Conservation (phyloP, 2,329 filamentous ascomycete genomes). For the Lojkania enalia region DNA sequence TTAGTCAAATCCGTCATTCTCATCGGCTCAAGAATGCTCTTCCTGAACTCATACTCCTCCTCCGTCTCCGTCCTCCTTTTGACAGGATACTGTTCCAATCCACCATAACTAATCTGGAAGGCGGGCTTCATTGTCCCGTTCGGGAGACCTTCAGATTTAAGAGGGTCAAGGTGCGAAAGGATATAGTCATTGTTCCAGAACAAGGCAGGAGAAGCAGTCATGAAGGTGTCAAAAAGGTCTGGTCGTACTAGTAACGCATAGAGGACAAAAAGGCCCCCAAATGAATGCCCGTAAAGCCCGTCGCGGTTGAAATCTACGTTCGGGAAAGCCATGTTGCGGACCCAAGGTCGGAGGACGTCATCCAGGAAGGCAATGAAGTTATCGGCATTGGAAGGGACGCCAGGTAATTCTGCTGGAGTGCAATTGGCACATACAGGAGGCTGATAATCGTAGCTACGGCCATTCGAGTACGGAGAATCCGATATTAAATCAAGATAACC, state of each 20-base stretch:
- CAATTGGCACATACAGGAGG: conserved; percentile 35
- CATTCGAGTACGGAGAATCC: conserved; percentile 34
- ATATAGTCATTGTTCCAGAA: conserved; percentile 54
- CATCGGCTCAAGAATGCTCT: conserved; percentile 27
- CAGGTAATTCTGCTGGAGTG: conserved; percentile 23
- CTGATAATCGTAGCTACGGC: conserved; percentile 34
- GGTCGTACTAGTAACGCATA: conserved; percentile 50
- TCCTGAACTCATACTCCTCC: conserved; percentile 29
- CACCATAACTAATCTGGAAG: conserved; percentile 37
- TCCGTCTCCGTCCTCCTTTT: conserved; percentile 32
- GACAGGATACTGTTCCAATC: conserved; percentile 29
- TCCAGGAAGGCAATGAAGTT: conserved; percentile 52
- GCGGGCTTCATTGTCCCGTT: conserved; percentile 29
- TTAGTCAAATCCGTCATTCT: conserved; percentile 28
- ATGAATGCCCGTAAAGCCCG: conserved; percentile 56
- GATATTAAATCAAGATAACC: conserved; percentile 34
- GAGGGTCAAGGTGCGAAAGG: conserved; percentile 28
- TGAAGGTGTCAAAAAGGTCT: conserved; percentile 49
- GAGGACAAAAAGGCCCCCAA: conserved; percentile 54
- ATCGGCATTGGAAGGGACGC: conserved; percentile 50
- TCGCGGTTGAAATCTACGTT: conserved; percentile 42
- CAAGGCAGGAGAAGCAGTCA: conserved; percentile 53
- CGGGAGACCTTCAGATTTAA: conserved; percentile 8
- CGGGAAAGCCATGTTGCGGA: conserved; percentile 32
- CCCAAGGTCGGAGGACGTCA: conserved; percentile 44